Percentiles rank a stretch among this genome's conserved stretches.
These are phyloP conservation scores for Coemansia aciculifera DNA, from an alignment of 192 early-diverging fungal genomes.

Conservation along the genomic window DNA sequence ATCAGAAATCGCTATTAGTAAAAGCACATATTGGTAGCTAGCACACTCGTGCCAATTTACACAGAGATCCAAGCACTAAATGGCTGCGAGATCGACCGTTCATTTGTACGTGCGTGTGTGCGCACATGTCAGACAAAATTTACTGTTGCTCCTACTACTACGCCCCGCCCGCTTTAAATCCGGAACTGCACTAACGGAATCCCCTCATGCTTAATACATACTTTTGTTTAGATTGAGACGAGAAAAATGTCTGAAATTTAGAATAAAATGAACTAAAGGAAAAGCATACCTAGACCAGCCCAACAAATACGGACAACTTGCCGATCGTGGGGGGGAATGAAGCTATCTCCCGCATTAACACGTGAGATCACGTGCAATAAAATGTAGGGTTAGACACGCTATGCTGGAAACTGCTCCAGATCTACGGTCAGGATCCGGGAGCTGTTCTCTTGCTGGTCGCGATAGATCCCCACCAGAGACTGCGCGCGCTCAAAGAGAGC, in stretches of 20 bases:
- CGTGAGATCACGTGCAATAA: conserved; percentile 4
- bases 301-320: not conserved
- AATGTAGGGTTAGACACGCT: conserved; percentile 21
- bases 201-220: not conserved
- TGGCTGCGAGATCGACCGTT: not conserved
- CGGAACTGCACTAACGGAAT: not conserved
- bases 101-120: not conserved
- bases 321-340: not conserved
- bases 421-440: conserved; percentile 81
- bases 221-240: not conserved
- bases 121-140: not conserved
- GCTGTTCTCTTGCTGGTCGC: conserved; percentile 82
- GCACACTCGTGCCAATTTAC: not conserved
- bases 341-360: not conserved
- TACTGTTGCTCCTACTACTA: not conserved
- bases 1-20: conserved; percentile 1
- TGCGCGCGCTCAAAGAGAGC: conserved; percentile 92
- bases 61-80: not conserved
- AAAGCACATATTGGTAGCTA: not conserved
- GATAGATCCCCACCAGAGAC: conserved; percentile 93
- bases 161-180: not conserved
- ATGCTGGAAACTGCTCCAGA: conserved; percentile 52
- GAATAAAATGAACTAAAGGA: not conserved
- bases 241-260: not conserved
- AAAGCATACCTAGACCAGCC: not conserved